These are phyloP conservation scores for Anthostomella pinea DNA, from an alignment of 2,329 filamentous ascomycete species.

Conservation along the genomic window DNA sequence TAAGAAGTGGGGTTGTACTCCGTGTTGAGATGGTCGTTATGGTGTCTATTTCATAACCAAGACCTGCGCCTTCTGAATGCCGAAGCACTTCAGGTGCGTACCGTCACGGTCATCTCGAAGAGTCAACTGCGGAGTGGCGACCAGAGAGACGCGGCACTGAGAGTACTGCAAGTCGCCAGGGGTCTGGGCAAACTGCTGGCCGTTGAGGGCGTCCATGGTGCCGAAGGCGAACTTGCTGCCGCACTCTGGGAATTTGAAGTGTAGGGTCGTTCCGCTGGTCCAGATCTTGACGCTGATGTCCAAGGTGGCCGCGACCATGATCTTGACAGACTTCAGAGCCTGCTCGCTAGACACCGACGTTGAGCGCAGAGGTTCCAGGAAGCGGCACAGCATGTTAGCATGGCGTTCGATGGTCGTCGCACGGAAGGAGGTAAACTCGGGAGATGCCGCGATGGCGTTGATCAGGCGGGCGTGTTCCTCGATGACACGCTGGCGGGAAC, in stretches of 20 bases:
- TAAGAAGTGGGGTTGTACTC: too few relatives aligned
- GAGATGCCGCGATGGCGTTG: conserved; percentile 15
- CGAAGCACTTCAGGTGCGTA: conserved; percentile 18
- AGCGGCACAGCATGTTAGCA: conserved; percentile 16
- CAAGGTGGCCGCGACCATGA: conserved; percentile 25
- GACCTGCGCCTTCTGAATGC: conserved; percentile 29
- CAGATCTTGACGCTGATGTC: conserved; percentile 30
- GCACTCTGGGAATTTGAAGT: conserved; percentile 31
- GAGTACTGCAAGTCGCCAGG: conserved; percentile 21
- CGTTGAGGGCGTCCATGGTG: conserved; percentile 29
- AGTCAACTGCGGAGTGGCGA: conserved; percentile 24
- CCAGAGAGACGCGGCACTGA: conserved; percentile 28
- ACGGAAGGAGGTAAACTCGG: conserved; percentile 17
- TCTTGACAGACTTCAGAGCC: conserved; percentile 17
- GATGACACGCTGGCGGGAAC: conserved; percentile 26
- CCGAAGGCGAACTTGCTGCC: conserved; percentile 23
- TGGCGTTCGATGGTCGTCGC: conserved; percentile 20
- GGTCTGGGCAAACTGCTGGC: conserved; percentile 11
- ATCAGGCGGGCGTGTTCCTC: conserved; percentile 31
- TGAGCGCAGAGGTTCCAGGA: conserved; percentile 28
- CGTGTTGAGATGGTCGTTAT: neutral
- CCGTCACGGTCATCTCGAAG: conserved; percentile 26
- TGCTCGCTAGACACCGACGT: conserved; percentile 12
- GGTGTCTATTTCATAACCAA: conserved; percentile 29
- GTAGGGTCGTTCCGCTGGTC: conserved; percentile 29